These are phyloP conservation scores for Pseudocercospora eumusae DNA, from an alignment of 2,329 filamentous ascomycete genomes.

Conservation along the genomic window DNA sequence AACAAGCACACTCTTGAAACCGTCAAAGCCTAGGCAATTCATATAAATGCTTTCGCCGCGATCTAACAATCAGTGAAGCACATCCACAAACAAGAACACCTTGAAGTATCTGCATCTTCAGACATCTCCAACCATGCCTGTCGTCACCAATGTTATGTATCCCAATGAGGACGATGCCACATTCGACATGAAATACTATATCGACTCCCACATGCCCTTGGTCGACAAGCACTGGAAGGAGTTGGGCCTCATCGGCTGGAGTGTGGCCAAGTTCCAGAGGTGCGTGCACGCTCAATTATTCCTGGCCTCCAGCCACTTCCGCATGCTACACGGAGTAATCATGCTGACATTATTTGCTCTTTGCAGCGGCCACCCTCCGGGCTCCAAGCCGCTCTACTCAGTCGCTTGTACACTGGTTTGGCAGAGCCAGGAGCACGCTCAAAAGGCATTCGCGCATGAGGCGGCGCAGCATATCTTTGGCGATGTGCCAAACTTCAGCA, in stretches of 20 bases:
- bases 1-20: not conserved
- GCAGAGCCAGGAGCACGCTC: not conserved
- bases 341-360: not conserved
- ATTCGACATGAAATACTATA: conserved; percentile 1
- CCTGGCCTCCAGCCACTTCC: too few species aligned
- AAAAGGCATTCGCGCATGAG: not conserved
- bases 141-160: not conserved
- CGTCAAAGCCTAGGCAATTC: not conserved
- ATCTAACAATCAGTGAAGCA: not conserved
- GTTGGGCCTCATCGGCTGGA: not conserved
- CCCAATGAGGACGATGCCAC: not conserved
- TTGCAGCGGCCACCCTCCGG: not conserved
- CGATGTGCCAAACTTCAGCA: not conserved
- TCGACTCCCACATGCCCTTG: not conserved
- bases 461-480: not conserved
- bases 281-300: not conserved
- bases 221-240: not conserved
- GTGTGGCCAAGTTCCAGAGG: not conserved
- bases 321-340: too few species aligned
- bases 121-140: not conserved
- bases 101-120: not conserved
- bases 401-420: not conserved
- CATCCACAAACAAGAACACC: not conserved
- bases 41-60: not conserved
- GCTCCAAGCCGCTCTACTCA: not conserved